Evolutionary conservation across 2,329 filamentous ascomycete species (phyloP).

Genomic region (Colletotrichum coccodes): DNA sequence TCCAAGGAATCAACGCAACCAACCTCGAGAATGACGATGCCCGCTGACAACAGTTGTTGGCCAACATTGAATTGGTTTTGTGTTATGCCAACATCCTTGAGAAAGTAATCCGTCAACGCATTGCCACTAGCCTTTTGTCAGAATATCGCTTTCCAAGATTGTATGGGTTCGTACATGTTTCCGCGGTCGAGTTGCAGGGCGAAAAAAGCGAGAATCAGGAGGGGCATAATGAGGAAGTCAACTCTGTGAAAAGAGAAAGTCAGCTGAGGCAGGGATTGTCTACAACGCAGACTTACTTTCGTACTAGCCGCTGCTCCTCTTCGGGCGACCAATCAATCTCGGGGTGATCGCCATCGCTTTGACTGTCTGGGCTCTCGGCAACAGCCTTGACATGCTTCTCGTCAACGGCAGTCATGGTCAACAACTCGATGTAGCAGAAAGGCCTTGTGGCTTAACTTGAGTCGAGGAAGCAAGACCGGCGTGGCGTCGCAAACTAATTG

Average conservation of each 20-base stretch:
- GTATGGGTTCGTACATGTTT: conserved; percentile 43
- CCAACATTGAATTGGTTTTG: conserved; percentile 64
- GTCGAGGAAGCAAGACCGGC: neutral
- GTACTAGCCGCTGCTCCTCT: conserved; percentile 40
- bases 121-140: conserved; percentile 24
- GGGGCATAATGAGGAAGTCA: conserved; percentile 55
- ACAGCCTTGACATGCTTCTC: conserved; percentile 14
- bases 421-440: neutral
- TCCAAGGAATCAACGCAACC: neutral
- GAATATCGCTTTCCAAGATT: neutral
- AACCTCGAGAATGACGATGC: conserved; percentile 55
- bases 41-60: conserved; percentile 59
- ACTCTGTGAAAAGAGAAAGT: conserved; percentile 43
- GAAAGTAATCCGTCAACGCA: conserved; percentile 45
- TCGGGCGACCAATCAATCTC: conserved; percentile 39
- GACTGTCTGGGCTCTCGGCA: conserved; percentile 4
- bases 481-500: neutral
- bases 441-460: neutral
- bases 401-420: conserved; percentile 6
- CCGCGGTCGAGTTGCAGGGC: conserved; percentile 50
- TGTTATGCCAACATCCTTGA: conserved; percentile 58
- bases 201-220: conserved; percentile 57
- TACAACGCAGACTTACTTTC: conserved; percentile 36
- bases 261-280: neutral
- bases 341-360: conserved; percentile 9